Base-by-base conservation (phyloP, 495 filamentous ascomycete species). In the Penicillium bialowiezense region DNA sequence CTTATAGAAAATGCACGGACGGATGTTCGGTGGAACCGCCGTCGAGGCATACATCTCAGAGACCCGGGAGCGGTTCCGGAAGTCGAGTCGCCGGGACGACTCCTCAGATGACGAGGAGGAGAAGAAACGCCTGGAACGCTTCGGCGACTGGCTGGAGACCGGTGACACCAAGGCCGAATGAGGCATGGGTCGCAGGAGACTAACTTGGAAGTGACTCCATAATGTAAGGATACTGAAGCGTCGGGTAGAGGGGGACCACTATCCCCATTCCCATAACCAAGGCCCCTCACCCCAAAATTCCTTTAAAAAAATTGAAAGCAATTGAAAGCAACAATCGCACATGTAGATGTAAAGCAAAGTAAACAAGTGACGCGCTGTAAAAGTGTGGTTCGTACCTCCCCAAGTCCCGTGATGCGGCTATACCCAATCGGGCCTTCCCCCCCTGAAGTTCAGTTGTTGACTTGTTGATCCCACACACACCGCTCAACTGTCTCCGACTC, bases 21-120 rank as follows among this genome's bases (percentile, higher is more conserved):
- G 92, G 10, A 80, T 73, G 45, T 97, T 96, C 62, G 86, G 74
- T 19, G 84, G 84, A 5, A 80, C 75, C n/a, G 77, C 76, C 9
- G 85, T 97, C 6, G 76, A 82, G 55, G 92, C 92, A 6, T 89
- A 86, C 51, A 79, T 92, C 33, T 80, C 85, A 0, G 80, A 86
- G 20, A 90, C 89, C 3, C 76, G 71, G 32, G 89, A 95, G 70
- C 81, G 78, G 46, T 97, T 91, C 59, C 82, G 79, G 58, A 91
- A 88, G 72, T 81, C 76, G 28, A 73, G 69, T 49, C 69, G 76
- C 52, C 71, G 70, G 65, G 56, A 14, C 23, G 23, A 26, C 23
- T 26, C 8, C 23, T 26, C 23, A n/a, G 46, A 69, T 23, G 70
- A 73, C 0, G 62, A 69, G 13, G 72, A 74, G n/a, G 76, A 74